A percentile compares a stretch with the other conserved stretches of the same genome.
Evolutionary conservation across 768 basidiomycete species (phyloP).

Genomic region (Psilocybe cubensis): DNA sequence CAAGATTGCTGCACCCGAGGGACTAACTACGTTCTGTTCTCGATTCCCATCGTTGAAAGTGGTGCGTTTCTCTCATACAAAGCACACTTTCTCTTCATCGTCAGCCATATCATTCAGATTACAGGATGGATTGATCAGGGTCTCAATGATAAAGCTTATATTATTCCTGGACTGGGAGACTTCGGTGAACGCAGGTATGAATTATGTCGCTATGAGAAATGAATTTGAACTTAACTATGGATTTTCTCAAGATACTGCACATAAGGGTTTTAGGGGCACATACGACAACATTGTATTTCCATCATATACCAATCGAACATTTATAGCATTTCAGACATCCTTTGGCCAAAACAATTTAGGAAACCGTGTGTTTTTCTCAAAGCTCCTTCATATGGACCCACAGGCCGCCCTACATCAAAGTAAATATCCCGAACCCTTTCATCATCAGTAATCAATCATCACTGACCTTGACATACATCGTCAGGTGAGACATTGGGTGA

Average conservation of each 20-base stretch:
- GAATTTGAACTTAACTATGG: background rate
- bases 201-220: background rate
- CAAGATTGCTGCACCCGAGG: slow-evolving; percentile 90
- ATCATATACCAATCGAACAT: too few relatives aligned
- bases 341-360: too few relatives aligned
- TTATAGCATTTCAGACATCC: too few relatives aligned
- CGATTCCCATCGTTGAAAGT: slow-evolving; percentile 79
- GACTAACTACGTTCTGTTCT: slow-evolving; percentile 77
- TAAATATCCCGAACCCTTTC: too few relatives aligned
- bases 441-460: slow-evolving; percentile 4
- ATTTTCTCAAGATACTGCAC: slow-evolving; percentile 12
- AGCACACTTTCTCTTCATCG: background rate
- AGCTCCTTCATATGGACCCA: slow-evolving; percentile 32
- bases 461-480: slow-evolving; percentile 38
- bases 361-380: too few relatives aligned
- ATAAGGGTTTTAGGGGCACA: too few relatives aligned
- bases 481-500: slow-evolving; percentile 41
- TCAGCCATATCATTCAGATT: slow-evolving; percentile 50
- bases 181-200: slow-evolving; percentile 87
- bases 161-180: slow-evolving; percentile 95
- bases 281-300: too few relatives aligned
- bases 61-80: slow-evolving; percentile 45
- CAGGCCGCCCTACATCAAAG: slow-evolving; percentile 26
- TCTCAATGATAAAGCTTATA: slow-evolving; percentile 89
- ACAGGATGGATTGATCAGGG: slow-evolving; percentile 97